Conservation (phyloP, 441 rosid genomes). For the Isatis lusitanica region DNA sequence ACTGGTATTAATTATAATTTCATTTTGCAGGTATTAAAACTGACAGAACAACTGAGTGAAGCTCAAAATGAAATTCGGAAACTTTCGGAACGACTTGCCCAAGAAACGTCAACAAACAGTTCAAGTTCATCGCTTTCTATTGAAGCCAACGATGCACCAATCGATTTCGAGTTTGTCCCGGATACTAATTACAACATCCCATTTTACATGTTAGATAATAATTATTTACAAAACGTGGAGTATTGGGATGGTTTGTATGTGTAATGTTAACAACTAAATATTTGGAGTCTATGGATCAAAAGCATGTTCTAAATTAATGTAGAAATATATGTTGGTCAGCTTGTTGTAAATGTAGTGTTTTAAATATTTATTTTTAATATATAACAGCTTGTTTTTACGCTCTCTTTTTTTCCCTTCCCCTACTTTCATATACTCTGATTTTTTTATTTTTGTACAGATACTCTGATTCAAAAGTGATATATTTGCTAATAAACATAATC, state of each 20-base stretch:
- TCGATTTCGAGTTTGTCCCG: slow-evolving; percentile 50
- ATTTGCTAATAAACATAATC: neutral
- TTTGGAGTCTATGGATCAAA: neutral
- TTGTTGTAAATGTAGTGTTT: slow-evolving; percentile 22
- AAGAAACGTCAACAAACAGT: slow-evolving; percentile 50
- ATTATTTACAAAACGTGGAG: slow-evolving; percentile 49
- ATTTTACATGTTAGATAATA: slow-evolving; percentile 44
- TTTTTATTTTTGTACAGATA: no score
- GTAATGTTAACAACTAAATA: slow-evolving; percentile 12
- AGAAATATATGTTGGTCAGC: slow-evolving; percentile 7
- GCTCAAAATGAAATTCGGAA: slow-evolving; percentile 57
- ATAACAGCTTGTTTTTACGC: neutral
- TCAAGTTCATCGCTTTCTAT: slow-evolving; percentile 52
- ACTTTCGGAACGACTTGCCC: slow-evolving; percentile 41
- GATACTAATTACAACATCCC: slow-evolving; percentile 47
- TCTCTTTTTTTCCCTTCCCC: neutral
- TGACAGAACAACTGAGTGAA: slow-evolving; percentile 50
- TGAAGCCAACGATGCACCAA: slow-evolving; percentile 47
- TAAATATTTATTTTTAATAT: slow-evolving; percentile 2
- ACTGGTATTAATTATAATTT: neutral
- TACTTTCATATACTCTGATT: neutral
- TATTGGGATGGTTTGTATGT: slow-evolving; percentile 49
- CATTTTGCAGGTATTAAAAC: slow-evolving; percentile 47
- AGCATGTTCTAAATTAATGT: slow-evolving; percentile 1
- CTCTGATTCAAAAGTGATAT: neutral